Conservation (phyloP, 192 early-diverging fungal genomes). For the Gryganskiella cystojenkinii region DNA sequence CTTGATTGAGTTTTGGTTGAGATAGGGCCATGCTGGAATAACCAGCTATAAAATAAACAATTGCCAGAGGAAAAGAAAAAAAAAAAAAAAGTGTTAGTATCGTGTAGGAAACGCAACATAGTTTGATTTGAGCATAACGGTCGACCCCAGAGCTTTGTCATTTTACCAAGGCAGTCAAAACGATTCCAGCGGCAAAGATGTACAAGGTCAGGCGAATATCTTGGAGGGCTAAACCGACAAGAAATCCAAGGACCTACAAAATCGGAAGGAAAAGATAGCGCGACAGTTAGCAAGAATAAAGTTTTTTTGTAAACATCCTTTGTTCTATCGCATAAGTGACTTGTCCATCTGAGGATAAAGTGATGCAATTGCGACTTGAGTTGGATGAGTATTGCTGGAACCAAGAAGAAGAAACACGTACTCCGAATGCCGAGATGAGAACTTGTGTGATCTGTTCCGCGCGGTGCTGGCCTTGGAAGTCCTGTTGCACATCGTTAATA, state of each 20-base stretch:
- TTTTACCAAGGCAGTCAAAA: constrained; percentile 27
- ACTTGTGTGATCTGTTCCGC: constrained; percentile 45
- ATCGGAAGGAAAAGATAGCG: background rate
- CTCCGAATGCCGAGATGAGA: constrained; percentile 38
- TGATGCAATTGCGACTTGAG: background rate
- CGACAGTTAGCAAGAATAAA: background rate
- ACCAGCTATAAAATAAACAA: constrained; percentile 16
- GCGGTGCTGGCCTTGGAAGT: constrained; percentile 40
- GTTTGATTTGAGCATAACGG: too few species aligned
- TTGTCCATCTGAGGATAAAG: background rate
- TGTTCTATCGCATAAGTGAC: too few species aligned
- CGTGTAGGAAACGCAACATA: background rate
- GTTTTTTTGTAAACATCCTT: too few species aligned
- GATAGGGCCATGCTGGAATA: constrained; percentile 47
- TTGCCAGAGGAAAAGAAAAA: background rate
- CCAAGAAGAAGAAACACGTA: constrained; percentile 6
- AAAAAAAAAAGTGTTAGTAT: background rate
- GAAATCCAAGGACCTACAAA: constrained; percentile 44
- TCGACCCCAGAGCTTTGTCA: background rate
- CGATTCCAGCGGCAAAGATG: constrained; percentile 43
- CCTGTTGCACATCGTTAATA: constrained; percentile 11
- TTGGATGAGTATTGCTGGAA: background rate
- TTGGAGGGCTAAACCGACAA: constrained; percentile 30
- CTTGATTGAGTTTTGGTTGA: constrained; percentile 30
- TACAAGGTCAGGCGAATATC: constrained; percentile 38